Evolutionary conservation across 2,329 filamentous ascomycete genomes (phyloP), one percentile per base, ranked within the genome.

Genomic region (Phialophora macrospora): DNA sequence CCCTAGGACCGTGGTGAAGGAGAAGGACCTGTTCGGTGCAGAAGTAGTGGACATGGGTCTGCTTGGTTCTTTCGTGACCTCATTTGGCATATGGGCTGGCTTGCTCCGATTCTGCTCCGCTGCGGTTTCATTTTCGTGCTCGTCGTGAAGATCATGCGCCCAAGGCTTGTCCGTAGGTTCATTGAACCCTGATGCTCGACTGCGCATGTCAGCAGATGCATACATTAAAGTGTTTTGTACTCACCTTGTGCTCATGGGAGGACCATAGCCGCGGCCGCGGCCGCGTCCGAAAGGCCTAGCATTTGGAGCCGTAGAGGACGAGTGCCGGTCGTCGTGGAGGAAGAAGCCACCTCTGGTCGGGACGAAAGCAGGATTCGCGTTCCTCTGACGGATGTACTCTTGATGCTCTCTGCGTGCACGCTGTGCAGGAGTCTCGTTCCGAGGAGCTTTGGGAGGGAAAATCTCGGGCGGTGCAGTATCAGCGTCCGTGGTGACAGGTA

Each of bases 311-410:
- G 56, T 63, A 8, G 62, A 60, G 20, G 46, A 52, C 22, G 67
- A 62, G 49, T 92, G 89, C 68, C 92, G 87, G 74, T 95, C 92
- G 76, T 98, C 95, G 78, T 98, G 94, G 87, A 98, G 93, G 81
- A 97, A 98, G 82, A 98, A 98, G 68, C 91, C 90, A 65, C 95
- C 95, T 71, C 94, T 85, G 74, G 96, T 97, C 61, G 95, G 94
- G 62, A 97, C 94, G 79, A 97, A 97, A 11, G 93, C 88, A 41
- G 94, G 94, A 77, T 97, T 92, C 72, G 92, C 88, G 75, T 96
- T 92, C 72, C 92, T 87, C 77, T 91, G 91, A 80, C 90, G 92
- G 79, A 90, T 88, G 80, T 96, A 96, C 75, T 96, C 92, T 70
- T 97, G 93, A 74, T 96, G 92, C 75, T 97, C 93, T 72, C 90